phyloP scores from a whole-genome alignment of 352 stramenopile species.

The Pythium phragmiticola region DNA sequence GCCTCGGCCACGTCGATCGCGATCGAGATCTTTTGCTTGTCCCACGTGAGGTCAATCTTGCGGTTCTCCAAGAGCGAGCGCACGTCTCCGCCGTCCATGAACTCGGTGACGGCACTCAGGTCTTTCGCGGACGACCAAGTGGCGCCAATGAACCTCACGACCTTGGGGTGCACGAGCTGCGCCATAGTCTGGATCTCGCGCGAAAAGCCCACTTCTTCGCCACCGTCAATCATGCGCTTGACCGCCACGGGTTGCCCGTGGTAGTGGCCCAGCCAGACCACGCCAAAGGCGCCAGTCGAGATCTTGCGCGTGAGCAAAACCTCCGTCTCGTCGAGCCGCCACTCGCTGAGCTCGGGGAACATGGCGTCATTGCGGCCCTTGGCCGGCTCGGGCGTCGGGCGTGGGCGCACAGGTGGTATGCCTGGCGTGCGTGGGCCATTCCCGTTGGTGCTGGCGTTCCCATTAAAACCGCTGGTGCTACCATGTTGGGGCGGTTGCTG shows the following conservation, averaged over 20 bases:
- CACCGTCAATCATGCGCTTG: conserved; percentile 86
- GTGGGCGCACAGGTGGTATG: conserved; percentile 4
- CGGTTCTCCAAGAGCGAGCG: conserved; percentile 78
- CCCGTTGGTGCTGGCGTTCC: conserved; percentile 1
- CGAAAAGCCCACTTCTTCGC: conserved; percentile 76
- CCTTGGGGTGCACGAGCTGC: conserved; percentile 73
- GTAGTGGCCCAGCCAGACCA: conserved; percentile 87
- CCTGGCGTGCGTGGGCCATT: background rate
- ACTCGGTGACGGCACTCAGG: conserved; percentile 77
- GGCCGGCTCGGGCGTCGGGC: conserved; percentile 4
- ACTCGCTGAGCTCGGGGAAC: conserved; percentile 71
- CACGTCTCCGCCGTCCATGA: conserved; percentile 85
- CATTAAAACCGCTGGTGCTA: background rate
- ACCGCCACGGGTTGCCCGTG: conserved; percentile 82
- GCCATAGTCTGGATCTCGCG: conserved; percentile 86
- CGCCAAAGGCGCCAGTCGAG: conserved; percentile 76
- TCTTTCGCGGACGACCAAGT: conserved; percentile 83
- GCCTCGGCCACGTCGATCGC: conserved; percentile 80
- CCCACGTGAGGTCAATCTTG: conserved; percentile 82
- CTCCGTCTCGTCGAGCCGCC: conserved; percentile 81
- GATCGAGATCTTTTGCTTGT: conserved; percentile 83
- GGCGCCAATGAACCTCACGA: conserved; percentile 84
- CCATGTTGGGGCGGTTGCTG: conserved; percentile 6
- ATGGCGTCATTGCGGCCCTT: conserved; percentile 47
- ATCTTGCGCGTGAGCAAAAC: conserved; percentile 82